Evolutionary conservation across 2,329 filamentous ascomycete genomes (phyloP).

Genomic region (Ascochyta fabae): DNA sequence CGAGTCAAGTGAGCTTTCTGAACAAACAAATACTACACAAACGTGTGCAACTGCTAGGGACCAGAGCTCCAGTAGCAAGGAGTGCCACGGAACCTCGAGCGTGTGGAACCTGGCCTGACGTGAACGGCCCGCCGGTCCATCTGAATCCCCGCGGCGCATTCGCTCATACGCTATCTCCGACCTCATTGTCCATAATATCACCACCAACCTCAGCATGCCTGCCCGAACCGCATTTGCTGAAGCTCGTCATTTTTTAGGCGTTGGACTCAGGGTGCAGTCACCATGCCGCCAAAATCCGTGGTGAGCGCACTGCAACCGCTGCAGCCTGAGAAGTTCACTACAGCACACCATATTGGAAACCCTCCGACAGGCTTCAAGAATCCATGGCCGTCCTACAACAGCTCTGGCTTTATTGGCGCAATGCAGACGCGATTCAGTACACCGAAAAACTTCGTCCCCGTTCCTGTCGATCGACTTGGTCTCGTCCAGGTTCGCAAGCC

Average conservation of each 20-base stretch:
- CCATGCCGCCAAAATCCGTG: slow-evolving; percentile 27
- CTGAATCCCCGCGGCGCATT: slow-evolving; percentile 7
- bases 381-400: slow-evolving; percentile 56
- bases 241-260: slow-evolving; percentile 25
- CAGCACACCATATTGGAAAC: slow-evolving; percentile 52
- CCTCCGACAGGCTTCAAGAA: slow-evolving; percentile 57
- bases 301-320: slow-evolving; percentile 25
- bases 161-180: slow-evolving; percentile 23
- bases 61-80: not conserved
- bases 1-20: slow-evolving; percentile 4
- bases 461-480: slow-evolving; percentile 50
- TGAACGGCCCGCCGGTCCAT: slow-evolving; percentile 12
- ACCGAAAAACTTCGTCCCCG: slow-evolving; percentile 55
- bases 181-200: slow-evolving; percentile 19
- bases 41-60: not conserved
- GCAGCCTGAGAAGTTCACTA: slow-evolving; percentile 31
- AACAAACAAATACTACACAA: not conserved
- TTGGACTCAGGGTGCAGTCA: slow-evolving; percentile 6
- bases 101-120: slow-evolving; percentile 2
- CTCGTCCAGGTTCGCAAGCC: slow-evolving; percentile 53
- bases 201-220: slow-evolving; percentile 14
- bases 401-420: slow-evolving; percentile 29
- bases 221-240: slow-evolving; percentile 11
- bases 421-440: slow-evolving; percentile 48
- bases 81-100: not conserved